These are phyloP conservation scores for Aspergillus puulaauensis DNA, from an alignment of 2,329 filamentous ascomycete genomes.

Conservation along the genomic window DNA sequence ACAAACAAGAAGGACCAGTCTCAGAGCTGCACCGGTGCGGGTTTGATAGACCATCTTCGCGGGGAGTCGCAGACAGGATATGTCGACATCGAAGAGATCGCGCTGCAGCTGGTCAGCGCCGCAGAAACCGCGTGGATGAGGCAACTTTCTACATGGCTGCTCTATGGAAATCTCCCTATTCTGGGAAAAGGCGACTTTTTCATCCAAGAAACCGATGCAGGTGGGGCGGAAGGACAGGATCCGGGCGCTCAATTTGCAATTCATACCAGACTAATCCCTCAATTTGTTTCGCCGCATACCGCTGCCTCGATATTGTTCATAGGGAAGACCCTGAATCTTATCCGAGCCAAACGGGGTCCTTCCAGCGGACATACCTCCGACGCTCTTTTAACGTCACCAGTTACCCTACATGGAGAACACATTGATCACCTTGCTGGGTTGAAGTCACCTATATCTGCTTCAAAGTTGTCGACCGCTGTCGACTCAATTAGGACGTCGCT, in stretches of 20 bases:
- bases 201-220: conserved; percentile 53
- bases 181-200: conserved; percentile 87
- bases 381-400: conserved; percentile 56
- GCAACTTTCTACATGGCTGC: conserved; percentile 84
- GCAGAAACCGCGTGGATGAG: conserved; percentile 91
- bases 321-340: conserved; percentile 83
- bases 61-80: conserved; percentile 83
- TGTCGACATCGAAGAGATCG: conserved; percentile 75
- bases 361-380: conserved; percentile 31
- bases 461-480: conserved; percentile 69
- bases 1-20: conserved; percentile 29
- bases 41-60: conserved; percentile 74
- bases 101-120: conserved; percentile 68
- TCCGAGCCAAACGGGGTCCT: conserved; percentile 55
- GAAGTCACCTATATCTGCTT: conserved; percentile 70
- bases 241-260: conserved; percentile 57
- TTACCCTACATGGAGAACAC: conserved; percentile 48
- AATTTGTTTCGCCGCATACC: conserved; percentile 72
- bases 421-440: conserved; percentile 65
- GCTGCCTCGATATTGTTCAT: conserved; percentile 87
- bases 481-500: conserved; percentile 75
- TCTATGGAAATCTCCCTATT: conserved; percentile 80
- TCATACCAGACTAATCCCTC: conserved; percentile 65
- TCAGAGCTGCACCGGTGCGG: conserved; percentile 62
- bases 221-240: conserved; percentile 44